phyloP scores from a whole-genome alignment of 352 stramenopile species.

The Phytopythium aichiense region DNA sequence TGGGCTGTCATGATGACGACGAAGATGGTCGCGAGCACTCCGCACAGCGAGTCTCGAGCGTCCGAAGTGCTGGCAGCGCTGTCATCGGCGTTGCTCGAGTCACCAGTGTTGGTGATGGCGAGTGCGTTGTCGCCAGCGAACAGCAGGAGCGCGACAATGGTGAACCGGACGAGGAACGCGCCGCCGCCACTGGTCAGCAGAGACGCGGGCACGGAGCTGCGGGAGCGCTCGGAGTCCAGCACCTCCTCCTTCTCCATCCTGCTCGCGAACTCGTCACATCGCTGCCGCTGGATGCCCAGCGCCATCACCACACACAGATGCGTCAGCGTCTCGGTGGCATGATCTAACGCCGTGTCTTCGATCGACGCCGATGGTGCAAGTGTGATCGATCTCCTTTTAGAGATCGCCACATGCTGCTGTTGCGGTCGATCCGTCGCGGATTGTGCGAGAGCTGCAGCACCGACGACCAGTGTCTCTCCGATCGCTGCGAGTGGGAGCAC shows the following conservation, averaged over 20 bases:
- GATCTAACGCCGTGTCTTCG: neutral
- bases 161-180: slow-evolving; percentile 1
- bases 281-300: neutral
- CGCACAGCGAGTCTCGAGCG: neutral
- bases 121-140: slow-evolving; percentile 6
- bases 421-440: neutral
- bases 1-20: neutral
- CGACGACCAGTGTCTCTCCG: neutral
- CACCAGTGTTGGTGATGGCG: neutral
- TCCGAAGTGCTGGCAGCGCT: neutral
- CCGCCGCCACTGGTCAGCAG: slow-evolving; percentile 5
- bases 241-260: neutral
- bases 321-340: slow-evolving; percentile 2
- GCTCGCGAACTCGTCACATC: slow-evolving; percentile 2
- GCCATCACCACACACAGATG: neutral
- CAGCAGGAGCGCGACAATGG: neutral
- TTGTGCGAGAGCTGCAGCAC: neutral
- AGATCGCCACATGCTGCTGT: neutral
- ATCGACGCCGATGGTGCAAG: neutral
- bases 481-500: slow-evolving; percentile 5
- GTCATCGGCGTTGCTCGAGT: neutral
- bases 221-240: neutral
- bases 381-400: neutral
- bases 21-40: slow-evolving; percentile 2
- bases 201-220: neutral